These are phyloP conservation scores for Rhizomucor pusillus DNA, from an alignment of 371 early-diverging fungal genomes.

Conservation along the genomic window DNA sequence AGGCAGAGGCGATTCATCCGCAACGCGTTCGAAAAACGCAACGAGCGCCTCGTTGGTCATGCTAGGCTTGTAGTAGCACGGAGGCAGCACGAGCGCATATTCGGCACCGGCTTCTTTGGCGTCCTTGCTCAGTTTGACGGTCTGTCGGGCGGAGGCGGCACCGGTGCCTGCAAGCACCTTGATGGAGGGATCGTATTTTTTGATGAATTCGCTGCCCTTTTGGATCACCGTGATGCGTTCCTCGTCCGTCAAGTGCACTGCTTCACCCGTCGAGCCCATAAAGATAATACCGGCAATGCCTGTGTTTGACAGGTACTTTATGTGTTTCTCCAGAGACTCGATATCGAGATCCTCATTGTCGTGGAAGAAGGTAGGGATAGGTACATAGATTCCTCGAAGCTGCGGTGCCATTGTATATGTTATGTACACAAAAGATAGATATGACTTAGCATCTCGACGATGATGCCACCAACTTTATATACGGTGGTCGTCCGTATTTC, in stretches of 20 bases:
- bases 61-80: constrained; percentile 35
- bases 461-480: too few relatives aligned
- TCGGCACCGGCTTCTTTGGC: constrained; percentile 39
- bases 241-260: constrained; percentile 35
- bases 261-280: constrained; percentile 48
- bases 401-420: too few relatives aligned
- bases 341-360: constrained; percentile 45
- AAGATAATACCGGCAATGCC: constrained; percentile 46
- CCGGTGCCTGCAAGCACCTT: constrained; percentile 41
- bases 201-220: constrained; percentile 22
- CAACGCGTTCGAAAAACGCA: constrained; percentile 32
- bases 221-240: constrained; percentile 31
- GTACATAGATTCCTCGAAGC: constrained; percentile 35
- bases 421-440: too few relatives aligned
- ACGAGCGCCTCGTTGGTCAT: constrained; percentile 27
- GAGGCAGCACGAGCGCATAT: constrained; percentile 38
- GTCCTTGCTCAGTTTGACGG: constrained; percentile 29
- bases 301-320: constrained; percentile 32
- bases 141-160: constrained; percentile 32
- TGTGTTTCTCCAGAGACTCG: constrained; percentile 36
- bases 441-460: too few relatives aligned
- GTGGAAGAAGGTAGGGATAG: constrained; percentile 46
- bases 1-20: constrained; percentile 43
- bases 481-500: too few relatives aligned
- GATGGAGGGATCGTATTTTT: constrained; percentile 28